Conservation (phyloP, 2,329 filamentous ascomycete species). For the Fusarium sp. region DNA sequence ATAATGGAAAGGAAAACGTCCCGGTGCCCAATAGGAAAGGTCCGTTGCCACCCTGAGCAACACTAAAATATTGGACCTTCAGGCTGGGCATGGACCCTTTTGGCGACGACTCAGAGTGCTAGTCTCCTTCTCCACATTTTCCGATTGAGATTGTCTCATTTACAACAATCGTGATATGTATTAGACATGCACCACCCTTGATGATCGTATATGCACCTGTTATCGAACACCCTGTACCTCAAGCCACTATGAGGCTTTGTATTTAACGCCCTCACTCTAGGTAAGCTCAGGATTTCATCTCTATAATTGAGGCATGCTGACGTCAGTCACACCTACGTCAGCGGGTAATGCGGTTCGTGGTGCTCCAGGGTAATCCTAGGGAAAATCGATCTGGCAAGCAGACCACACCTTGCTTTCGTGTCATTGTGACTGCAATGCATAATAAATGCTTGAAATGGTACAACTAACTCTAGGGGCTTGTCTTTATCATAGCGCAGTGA, state of each 20-base stretch:
- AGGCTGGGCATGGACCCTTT: slow-evolving; percentile 24
- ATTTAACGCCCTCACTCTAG: too few relatives aligned
- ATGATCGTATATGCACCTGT: background rate
- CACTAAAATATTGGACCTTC: slow-evolving; percentile 8
- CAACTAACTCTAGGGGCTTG: too few relatives aligned
- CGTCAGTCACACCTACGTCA: slow-evolving; percentile 40
- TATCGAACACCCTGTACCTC: background rate
- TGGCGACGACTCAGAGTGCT: slow-evolving; percentile 21
- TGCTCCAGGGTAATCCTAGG: slow-evolving; percentile 6
- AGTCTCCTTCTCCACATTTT: slow-evolving; percentile 33
- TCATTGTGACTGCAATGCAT: background rate
- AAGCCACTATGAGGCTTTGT: background rate
- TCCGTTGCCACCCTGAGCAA: slow-evolving; percentile 25
- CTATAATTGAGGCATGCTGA: slow-evolving; percentile 9
- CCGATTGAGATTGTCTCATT: slow-evolving; percentile 7
- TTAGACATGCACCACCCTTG: background rate
- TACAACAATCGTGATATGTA: background rate
- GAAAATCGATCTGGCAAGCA: background rate
- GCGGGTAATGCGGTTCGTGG: background rate
- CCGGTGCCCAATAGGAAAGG: slow-evolving; percentile 24
- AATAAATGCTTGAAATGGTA: too few relatives aligned
- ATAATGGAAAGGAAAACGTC: background rate
- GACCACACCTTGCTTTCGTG: background rate
- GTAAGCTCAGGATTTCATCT: background rate
- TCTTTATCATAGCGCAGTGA: too few relatives aligned